Evolutionary conservation across 192 early-diverging fungal genomes (phyloP).

Genomic region (Linnemannia hyalina): DNA sequence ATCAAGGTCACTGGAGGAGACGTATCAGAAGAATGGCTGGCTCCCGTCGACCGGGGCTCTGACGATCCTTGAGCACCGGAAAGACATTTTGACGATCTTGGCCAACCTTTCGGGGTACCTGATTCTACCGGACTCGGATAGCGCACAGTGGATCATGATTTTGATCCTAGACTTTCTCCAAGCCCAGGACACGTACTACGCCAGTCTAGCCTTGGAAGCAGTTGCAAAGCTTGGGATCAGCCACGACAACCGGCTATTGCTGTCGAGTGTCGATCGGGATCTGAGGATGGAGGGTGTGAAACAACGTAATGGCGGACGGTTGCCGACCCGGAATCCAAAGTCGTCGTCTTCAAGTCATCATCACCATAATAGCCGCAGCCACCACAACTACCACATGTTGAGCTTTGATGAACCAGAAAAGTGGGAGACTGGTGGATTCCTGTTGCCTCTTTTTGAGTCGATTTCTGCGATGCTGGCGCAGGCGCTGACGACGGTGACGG

Average conservation of each 20-base stretch:
- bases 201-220: conserved; percentile 72
- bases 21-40: neutral
- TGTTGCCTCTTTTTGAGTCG: conserved; percentile 49
- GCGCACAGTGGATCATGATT: conserved; percentile 58
- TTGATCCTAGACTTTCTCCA: conserved; percentile 67
- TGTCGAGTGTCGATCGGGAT: conserved; percentile 49
- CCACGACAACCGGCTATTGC: conserved; percentile 66
- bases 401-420: conserved; percentile 12
- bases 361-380: neutral
- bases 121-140: conserved; percentile 52
- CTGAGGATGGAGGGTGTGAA: conserved; percentile 22
- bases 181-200: conserved; percentile 71
- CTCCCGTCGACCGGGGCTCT: conserved; percentile 39
- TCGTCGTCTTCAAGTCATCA: conserved; percentile 1
- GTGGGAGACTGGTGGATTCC: conserved; percentile 45
- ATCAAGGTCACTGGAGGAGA: neutral
- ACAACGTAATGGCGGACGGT: conserved; percentile 12
- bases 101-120: conserved; percentile 71
- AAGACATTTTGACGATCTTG: conserved; percentile 73
- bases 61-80: conserved; percentile 71
- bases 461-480: conserved; percentile 50
- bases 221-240: conserved; percentile 71
- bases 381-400: neutral
- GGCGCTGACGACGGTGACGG: conserved; percentile 37
- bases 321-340: conserved; percentile 9